Evolutionary conservation across 2,329 filamentous ascomycete genomes (phyloP).

Genomic region (Knoxdaviesia capensis): DNA sequence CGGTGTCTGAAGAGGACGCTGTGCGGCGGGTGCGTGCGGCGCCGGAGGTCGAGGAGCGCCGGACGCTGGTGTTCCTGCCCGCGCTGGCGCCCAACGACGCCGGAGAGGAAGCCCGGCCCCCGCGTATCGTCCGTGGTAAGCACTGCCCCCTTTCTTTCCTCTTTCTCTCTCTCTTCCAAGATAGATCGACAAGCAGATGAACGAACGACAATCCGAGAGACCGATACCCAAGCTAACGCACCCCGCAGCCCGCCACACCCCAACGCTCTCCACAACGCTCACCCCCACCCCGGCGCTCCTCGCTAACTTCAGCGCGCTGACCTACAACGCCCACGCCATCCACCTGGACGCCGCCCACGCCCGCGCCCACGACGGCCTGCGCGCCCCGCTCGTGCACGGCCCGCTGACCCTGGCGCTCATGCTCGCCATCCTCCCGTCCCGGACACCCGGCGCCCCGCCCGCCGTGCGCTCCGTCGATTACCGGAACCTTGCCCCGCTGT

Average conservation of each 20-base stretch:
- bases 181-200: neutral
- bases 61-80: slow-evolving; percentile 33
- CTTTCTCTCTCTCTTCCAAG: neutral
- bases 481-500: slow-evolving; percentile 64
- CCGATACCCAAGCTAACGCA: neutral
- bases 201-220: neutral
- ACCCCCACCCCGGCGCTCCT: slow-evolving; percentile 51
- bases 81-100: slow-evolving; percentile 7
- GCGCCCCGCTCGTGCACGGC: slow-evolving; percentile 64
- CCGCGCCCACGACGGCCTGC: slow-evolving; percentile 51
- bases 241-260: slow-evolving; percentile 6
- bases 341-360: slow-evolving; percentile 63
- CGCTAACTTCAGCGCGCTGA: slow-evolving; percentile 79
- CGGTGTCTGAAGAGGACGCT: neutral
- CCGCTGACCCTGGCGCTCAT: slow-evolving; percentile 64
- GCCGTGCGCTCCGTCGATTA: slow-evolving; percentile 46
- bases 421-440: slow-evolving; percentile 35
- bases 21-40: slow-evolving; percentile 7
- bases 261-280: slow-evolving; percentile 27
- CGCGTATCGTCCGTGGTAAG: slow-evolving; percentile 11
- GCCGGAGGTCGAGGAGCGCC: slow-evolving; percentile 25
- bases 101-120: slow-evolving; percentile 5
- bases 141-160: neutral
- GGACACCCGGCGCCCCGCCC: slow-evolving; percentile 6
- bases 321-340: slow-evolving; percentile 81